Evolutionary conservation across 73 alveolate genomes (phyloP).

Genomic region (Durusdinium trenchii): DNA sequence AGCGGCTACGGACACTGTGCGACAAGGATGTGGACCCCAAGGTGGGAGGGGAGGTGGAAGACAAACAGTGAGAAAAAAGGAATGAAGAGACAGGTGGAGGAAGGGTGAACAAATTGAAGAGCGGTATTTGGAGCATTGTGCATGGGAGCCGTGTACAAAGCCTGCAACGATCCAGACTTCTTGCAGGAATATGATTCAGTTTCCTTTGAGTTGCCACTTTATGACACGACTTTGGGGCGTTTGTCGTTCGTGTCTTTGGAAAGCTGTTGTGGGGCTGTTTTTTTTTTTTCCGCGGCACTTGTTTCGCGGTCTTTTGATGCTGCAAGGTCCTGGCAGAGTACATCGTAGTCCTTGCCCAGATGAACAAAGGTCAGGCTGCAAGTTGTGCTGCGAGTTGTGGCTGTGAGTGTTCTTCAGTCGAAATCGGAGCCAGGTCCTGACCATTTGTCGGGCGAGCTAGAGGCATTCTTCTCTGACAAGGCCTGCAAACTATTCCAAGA

Average conservation of each 20-base stretch:
- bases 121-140: no score
- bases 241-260: no score
- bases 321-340: slow-evolving; percentile 77
- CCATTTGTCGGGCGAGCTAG: slow-evolving; percentile 90
- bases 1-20: slow-evolving; percentile 79
- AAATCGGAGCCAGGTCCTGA: slow-evolving; percentile 11
- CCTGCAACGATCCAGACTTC: no score
- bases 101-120: no score
- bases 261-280: background rate
- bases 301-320: no score
- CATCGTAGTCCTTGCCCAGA: slow-evolving; percentile 90
- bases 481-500: background rate
- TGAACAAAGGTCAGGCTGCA: slow-evolving; percentile 55
- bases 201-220: no score
- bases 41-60: no score
- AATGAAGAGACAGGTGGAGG: no score
- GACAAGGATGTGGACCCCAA: slow-evolving; percentile 92
- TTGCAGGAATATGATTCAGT: no score
- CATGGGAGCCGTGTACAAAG: no score
- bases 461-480: slow-evolving; percentile 95
- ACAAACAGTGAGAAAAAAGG: no score
- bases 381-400: background rate
- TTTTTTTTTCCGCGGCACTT: background rate
- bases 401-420: background rate
- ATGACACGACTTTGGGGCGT: no score